These are phyloP conservation scores for Mortierella alpina DNA, from an alignment of 192 early-diverging fungal genomes.

Conservation along the genomic window DNA sequence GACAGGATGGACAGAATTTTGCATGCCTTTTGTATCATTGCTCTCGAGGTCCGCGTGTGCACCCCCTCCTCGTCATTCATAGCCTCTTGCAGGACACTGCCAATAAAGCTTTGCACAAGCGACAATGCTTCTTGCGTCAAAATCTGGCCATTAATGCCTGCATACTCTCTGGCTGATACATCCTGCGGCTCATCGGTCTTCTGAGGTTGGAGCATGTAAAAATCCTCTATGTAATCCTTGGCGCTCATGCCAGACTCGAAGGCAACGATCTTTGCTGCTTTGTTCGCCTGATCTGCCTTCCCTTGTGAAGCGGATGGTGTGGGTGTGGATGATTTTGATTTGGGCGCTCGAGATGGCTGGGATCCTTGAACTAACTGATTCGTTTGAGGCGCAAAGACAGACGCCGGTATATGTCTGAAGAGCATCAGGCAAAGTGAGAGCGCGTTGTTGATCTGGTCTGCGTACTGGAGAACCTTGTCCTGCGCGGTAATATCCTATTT, in stretches of 20 bases:
- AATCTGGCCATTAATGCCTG: conserved; percentile 44
- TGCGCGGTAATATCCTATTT: conserved; percentile 22
- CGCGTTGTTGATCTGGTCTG: conserved; percentile 28
- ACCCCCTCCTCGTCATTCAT: conserved; percentile 14
- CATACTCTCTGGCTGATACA: conserved; percentile 42
- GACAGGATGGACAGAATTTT: conserved; percentile 38
- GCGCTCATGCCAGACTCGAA: conserved; percentile 54
- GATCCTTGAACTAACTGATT: conserved; percentile 16
- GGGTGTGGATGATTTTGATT: conserved; percentile 44
- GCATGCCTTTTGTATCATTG: conserved; percentile 54
- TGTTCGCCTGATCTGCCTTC: conserved; percentile 10
- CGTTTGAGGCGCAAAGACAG: conserved; percentile 44
- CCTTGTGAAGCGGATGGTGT: conserved; percentile 4
- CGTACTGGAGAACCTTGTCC: conserved; percentile 21
- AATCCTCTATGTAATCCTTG: conserved; percentile 61
- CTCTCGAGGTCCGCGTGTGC: conserved; percentile 10
- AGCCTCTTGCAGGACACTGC: conserved; percentile 31
- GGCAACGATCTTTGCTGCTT: conserved; percentile 17
- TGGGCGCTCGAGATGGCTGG: conserved; percentile 32
- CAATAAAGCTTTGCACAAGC: conserved; percentile 49
- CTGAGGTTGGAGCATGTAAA: conserved; percentile 48
- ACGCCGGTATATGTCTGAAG: conserved; percentile 39
- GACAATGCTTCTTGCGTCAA: conserved; percentile 38
- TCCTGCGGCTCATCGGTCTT: conserved; percentile 7
- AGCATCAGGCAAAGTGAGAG: conserved; percentile 45